Percentiles rank a stretch among this genome's conserved stretches.
phyloP scores from a whole-genome alignment of 495 filamentous ascomycete species.

The Neurospora sp. region DNA sequence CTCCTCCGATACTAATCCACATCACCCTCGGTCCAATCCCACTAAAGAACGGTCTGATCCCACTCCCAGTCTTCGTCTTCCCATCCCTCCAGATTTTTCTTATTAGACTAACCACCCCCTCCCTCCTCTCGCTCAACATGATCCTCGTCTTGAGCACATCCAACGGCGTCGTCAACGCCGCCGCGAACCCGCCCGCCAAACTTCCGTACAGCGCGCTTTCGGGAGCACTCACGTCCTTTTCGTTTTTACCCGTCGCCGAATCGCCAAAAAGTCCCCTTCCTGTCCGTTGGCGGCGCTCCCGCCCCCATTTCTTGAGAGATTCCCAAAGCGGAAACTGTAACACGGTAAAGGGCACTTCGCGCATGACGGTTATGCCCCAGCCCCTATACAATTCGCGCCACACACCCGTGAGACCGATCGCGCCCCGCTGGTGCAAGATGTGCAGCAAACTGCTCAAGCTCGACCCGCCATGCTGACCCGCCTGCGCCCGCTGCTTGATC shows the following conservation, averaged over 20 bases:
- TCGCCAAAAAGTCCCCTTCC: slow-evolving; percentile 41
- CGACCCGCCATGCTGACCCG: slow-evolving; percentile 50
- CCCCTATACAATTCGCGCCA: slow-evolving; percentile 82
- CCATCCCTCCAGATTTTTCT: slow-evolving; percentile 52
- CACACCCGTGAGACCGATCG: slow-evolving; percentile 44
- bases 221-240: slow-evolving; percentile 48
- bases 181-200: slow-evolving; percentile 73
- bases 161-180: slow-evolving; percentile 81
- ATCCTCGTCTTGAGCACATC: slow-evolving; percentile 95
- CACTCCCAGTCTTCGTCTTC: slow-evolving; percentile 27
- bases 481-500: slow-evolving; percentile 92
- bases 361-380: slow-evolving; percentile 80
- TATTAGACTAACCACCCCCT: slow-evolving; percentile 49
- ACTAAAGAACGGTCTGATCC: slow-evolving; percentile 69
- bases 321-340: slow-evolving; percentile 98
- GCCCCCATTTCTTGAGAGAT: slow-evolving; percentile 57
- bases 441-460: slow-evolving; percentile 48
- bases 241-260: slow-evolving; percentile 26
- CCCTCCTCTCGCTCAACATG: slow-evolving; percentile 66
- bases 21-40: slow-evolving; percentile 81
- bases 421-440: slow-evolving; percentile 48
- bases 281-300: slow-evolving; percentile 25
- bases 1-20: slow-evolving; percentile 91
- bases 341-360: slow-evolving; percentile 94
- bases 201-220: slow-evolving; percentile 85